Evolutionary conservation across 345 rosid species (phyloP), one percentile per base, ranked within the genome.

Genomic region (Trapa bicornis): DNA sequence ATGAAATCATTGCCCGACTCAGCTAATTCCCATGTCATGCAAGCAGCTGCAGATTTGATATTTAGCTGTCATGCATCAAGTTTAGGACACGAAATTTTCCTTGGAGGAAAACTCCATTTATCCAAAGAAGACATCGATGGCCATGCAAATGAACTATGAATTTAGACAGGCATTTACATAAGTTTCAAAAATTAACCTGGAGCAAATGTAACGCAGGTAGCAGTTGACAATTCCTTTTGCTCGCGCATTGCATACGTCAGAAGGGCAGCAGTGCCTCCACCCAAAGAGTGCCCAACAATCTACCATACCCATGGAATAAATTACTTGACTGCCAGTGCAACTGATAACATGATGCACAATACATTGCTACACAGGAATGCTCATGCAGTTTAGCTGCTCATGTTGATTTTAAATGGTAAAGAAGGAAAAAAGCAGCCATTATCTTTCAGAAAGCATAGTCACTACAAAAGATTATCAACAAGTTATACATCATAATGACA

Each of bases 11-110:
- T 72, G 68, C 98, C 95, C 1, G 98, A 92, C 77, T 92, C 98
- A 33, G 98, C 98, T 82, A 92, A 77, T 71, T 89, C 98, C 95
- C 98, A 87, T 8, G 95, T 92, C 98, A 92, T 89, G 78, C 98
- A 92, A 68, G 98, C 98, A 81, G 88, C 98, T 92, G 87, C 69
- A 77, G 37, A 66, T 57, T 0, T 4, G 32, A 16, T 1, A 1
- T 22, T 57, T 32, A 57, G 0, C 2, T 32, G 35, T 57, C 61
- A 57, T 8, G 16, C 57, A n/a, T 22, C 12, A 57, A 22, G 13
- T 22, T 9, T 5, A 57, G 14, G 36, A 22, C 10, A 13, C 33
- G 64, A n/a, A 62, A 0, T 64, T 39, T 41, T 41, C 43, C 43
- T 8, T 3, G 43, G 7, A 47, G 7, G 4, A 41, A 41, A 41